phyloP scores from a whole-genome alignment of 2,329 filamentous ascomycete genomes.

The Podosphaera aphanis region DNA sequence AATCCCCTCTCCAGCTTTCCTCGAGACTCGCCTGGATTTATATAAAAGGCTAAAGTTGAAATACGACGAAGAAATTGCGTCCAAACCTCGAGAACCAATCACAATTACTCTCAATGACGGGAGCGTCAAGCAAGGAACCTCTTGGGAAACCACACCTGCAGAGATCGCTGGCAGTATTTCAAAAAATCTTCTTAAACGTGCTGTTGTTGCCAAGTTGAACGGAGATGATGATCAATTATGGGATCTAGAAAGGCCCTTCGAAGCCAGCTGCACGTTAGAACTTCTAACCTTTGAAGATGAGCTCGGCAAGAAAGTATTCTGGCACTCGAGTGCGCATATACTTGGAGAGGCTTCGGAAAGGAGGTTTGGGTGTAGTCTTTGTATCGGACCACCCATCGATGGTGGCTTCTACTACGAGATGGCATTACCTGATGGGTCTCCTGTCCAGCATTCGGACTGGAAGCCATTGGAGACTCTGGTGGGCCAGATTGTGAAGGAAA shows the following conservation, averaged over 20 bases:
- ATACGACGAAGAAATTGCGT: slow-evolving; percentile 51
- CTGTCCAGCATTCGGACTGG: slow-evolving; percentile 57
- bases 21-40: slow-evolving; percentile 61
- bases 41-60: slow-evolving; percentile 77
- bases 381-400: slow-evolving; percentile 77
- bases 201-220: slow-evolving; percentile 67
- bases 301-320: slow-evolving; percentile 76
- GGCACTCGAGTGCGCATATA: slow-evolving; percentile 89
- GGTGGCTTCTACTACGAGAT: slow-evolving; percentile 97
- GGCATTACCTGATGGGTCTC: slow-evolving; percentile 48
- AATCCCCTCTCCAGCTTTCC: slow-evolving; percentile 43
- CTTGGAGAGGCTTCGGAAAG: slow-evolving; percentile 87
- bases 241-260: slow-evolving; percentile 79
- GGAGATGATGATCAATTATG: slow-evolving; percentile 49
- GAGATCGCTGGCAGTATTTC: slow-evolving; percentile 56
- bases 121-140: slow-evolving; percentile 46
- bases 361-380: slow-evolving; percentile 74
- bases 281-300: slow-evolving; percentile 58
- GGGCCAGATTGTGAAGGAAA: slow-evolving; percentile 75
- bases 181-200: slow-evolving; percentile 68
- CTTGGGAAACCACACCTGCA: slow-evolving; percentile 78
- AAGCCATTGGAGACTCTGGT: slow-evolving; percentile 65
- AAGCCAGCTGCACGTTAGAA: slow-evolving; percentile 66
- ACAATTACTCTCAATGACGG: slow-evolving; percentile 52
- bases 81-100: slow-evolving; percentile 50